Base-by-base conservation (phyloP, 257 asterid species). In the Nicotiana noctiflora region DNA sequence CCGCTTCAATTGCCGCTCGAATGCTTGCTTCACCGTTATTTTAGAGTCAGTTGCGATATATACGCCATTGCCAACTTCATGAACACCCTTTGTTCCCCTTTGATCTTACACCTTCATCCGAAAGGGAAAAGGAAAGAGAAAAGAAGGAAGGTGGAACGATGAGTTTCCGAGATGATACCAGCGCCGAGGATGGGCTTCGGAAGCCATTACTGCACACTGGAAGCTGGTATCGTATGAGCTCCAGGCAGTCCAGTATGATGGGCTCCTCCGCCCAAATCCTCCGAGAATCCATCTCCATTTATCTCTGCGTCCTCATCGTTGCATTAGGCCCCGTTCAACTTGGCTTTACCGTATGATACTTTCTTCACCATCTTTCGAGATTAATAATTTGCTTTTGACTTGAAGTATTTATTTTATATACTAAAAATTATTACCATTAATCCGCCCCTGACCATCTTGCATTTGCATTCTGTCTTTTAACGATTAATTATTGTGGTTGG, bases 251-350 rank as follows among this genome's bases (percentile, higher is more conserved):
- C 84, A 90, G 97, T 87, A 85, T 85, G 23, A 80, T 91, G 88
- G 86, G 87, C 80, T 89, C 98, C 18, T 87, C 98, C 2, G 67
- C 85, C 34, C 88, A 86, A 75, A 83, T 90, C 64, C 37, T 90
- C 76, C 88, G 91, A 0, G 98, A 92, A 72, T 90, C 97, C 21
- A 89, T 94, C 52, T 94, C 98, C 66, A 83, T 94, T 74, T 92
- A 81, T 83, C 90, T 94, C 66, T 92, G 97, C 62, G 98, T 94
- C 75, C 81, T 53, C 83, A 86, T 94, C 62, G 94, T 92, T 52
- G 91, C 98, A 7, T 88, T 94, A 29, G 98, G 98, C 57, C 97
- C 98, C 1, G 90, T 92, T 72, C 97, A 92, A 76, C 88, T 94
- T 60, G 97, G 97, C 31, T 92, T 87, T 83, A 90, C 95, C 14